These are phyloP conservation scores for Dothideomycetes sp. DNA, from an alignment of 2,329 filamentous ascomycete genomes.

Conservation along the genomic window DNA sequence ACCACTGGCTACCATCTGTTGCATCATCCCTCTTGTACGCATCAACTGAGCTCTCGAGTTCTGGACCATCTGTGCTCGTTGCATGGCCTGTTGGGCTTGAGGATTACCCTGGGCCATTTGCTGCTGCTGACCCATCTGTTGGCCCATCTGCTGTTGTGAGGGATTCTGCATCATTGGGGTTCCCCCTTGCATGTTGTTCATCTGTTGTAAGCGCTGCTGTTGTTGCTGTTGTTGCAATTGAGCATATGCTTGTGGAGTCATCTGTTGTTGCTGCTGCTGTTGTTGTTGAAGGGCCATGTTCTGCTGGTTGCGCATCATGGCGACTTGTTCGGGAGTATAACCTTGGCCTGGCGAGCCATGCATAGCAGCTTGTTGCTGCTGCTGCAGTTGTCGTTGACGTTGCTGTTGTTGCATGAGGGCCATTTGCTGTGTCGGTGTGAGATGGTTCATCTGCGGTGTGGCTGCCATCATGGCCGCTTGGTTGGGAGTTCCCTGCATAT, in stretches of 20 bases:
- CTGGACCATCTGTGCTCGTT: constrained; percentile 3
- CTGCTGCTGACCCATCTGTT: constrained; percentile 19
- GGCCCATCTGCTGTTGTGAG: constrained; percentile 20
- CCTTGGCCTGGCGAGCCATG: constrained; percentile 20
- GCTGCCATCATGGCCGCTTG: constrained; percentile 19
- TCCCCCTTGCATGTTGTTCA: constrained; percentile 13
- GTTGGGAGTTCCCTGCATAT: constrained; percentile 22
- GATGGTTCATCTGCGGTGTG: constrained; percentile 21
- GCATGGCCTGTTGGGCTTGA: constrained; percentile 1
- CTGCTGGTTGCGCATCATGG: constrained; percentile 19
- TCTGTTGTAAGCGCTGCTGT: constrained; percentile 16
- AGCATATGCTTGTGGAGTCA: constrained; percentile 17
- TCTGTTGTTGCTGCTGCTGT: no score
- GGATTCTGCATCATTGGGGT: constrained; percentile 12
- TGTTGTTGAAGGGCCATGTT: constrained; percentile 19
- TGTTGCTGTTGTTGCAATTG: constrained; percentile 17
- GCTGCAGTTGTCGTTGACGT: constrained; percentile 21
- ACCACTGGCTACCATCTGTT: constrained; percentile 13
- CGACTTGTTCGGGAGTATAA: constrained; percentile 21
- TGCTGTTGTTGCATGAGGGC: constrained; percentile 23
- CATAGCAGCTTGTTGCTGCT: constrained; percentile 22
- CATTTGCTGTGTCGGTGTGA: constrained; percentile 13
- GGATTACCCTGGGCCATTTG: constrained; percentile 10
- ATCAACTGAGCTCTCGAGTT: constrained; percentile 5
- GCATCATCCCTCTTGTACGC: constrained; percentile 9